Evolutionary conservation across 2,329 filamentous ascomycete species (phyloP).

Genomic region (Alternaria sp.): DNA sequence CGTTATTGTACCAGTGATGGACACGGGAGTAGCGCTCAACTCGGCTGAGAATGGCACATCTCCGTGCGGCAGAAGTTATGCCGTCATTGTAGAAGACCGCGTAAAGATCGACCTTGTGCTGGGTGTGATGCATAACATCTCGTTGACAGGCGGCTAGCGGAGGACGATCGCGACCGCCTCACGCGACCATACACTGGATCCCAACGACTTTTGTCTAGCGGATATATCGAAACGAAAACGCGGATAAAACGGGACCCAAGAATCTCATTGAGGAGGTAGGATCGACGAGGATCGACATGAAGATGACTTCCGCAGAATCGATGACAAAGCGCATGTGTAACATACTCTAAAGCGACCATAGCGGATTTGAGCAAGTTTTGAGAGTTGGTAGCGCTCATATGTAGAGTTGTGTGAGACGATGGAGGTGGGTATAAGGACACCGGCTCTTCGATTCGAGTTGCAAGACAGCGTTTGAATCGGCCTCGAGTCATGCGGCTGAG

Average conservation of each 20-base stretch:
- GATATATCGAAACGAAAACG: not conserved
- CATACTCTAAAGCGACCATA: not conserved
- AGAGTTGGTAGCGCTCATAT: not conserved
- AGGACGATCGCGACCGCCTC: not conserved
- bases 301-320: not conserved
- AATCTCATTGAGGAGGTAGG: not conserved
- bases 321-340: conserved; percentile 4
- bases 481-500: not conserved
- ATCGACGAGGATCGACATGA: conserved; percentile 9
- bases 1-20: not conserved
- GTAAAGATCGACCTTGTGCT: not conserved
- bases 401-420: not conserved
- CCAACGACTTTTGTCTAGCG: not conserved
- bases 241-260: not conserved
- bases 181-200: not conserved
- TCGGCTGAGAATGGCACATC: not conserved
- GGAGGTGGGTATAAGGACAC: not conserved
- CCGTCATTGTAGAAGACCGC: not conserved
- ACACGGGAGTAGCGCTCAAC: not conserved
- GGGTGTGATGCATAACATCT: not conserved
- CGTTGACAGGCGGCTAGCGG: not conserved
- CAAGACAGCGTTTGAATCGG: not conserved
- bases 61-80: not conserved
- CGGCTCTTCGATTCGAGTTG: not conserved
- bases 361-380: not conserved